Percentiles rank a stretch among this genome's conserved stretches.
Conservation (phyloP, 306 rosid species). For the Gillenia trifoliata region DNA sequence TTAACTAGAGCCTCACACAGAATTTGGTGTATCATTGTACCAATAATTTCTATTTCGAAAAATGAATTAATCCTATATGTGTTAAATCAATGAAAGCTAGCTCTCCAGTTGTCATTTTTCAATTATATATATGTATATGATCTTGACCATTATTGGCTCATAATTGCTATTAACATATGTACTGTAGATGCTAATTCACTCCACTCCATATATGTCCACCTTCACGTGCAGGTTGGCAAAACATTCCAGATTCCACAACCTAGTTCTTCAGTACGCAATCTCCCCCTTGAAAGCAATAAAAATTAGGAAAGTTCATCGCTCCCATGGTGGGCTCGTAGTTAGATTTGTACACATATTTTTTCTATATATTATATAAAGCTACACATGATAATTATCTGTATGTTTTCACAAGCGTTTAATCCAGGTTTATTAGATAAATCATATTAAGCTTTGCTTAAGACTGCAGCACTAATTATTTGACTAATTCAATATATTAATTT, state of each 20-base stretch:
- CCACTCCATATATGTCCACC: neutral
- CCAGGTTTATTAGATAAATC: neutral
- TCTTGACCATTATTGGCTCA: neutral
- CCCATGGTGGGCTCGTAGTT: neutral
- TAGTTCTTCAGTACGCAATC: neutral
- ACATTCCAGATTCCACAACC: neutral
- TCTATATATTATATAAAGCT: neutral
- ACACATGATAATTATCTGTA: neutral
- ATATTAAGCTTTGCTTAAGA: neutral
- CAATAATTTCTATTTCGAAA: neutral
- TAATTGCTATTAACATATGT: neutral
- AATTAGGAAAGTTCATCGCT: neutral
- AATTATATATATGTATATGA: neutral
- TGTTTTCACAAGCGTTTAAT: slow-evolving; percentile 5
- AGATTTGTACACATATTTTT: neutral
- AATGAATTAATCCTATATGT: neutral
- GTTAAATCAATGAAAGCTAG: neutral
- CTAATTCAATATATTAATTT: neutral
- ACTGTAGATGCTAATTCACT: neutral
- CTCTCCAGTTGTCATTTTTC: neutral
- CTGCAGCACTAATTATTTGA: slow-evolving; percentile 7
- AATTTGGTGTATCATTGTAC: neutral
- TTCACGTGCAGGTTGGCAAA: neutral
- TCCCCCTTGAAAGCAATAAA: neutral
- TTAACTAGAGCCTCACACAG: neutral